Evolutionary conservation across 2,329 filamentous ascomycete genomes (phyloP), one percentile per base, ranked within the genome.

Genomic region (Aspergillus amoenus): DNA sequence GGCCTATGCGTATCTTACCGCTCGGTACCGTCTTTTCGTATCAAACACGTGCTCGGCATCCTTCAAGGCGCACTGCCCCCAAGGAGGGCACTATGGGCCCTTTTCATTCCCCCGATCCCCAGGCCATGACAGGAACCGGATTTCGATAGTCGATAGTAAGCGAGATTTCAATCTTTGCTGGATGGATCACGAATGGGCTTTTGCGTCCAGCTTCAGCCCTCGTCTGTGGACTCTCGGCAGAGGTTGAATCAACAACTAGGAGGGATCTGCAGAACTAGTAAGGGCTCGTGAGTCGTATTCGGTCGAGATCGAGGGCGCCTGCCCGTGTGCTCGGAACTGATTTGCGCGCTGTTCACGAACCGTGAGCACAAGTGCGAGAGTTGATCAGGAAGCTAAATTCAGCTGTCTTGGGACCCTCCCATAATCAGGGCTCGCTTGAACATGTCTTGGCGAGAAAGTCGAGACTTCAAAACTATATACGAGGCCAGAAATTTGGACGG

Each of bases 221-320:
- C 24, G 43, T 21, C 56, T 40, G 49, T 48, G n/a, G 52, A 50
- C 18, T 52, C 27, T 30, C 8, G 27, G 27, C 27, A n/a, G 9
- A 9, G 39, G 18, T 21, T 47, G 54, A 58, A 42, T 42, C 37
- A 48, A 45, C 44, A 50, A 52, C 27, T 6, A 50, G 52, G 48
- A 60, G 48, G 32, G 61, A 63, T 63, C 61, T 52, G 46, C 61
- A 54, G 47, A 43, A 61, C 61, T 63, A 63, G 57, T 56, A 50
- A 63, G 57, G 55, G 46, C 30, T 45, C 32, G 39, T 32, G 40
- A 42, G n/a, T 42, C 27, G 44, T 34, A 24, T 43, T 37, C 21
- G 41, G 21, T 51, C 46, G 39, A 48, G 51, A 56, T 48, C 54
- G 42, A 42, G 40, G 27, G 27, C n/a, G 15, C 17, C n/a, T 21